Base-by-base conservation (phyloP, 2,329 filamentous ascomycete genomes). In the Orbilia javanica region DNA sequence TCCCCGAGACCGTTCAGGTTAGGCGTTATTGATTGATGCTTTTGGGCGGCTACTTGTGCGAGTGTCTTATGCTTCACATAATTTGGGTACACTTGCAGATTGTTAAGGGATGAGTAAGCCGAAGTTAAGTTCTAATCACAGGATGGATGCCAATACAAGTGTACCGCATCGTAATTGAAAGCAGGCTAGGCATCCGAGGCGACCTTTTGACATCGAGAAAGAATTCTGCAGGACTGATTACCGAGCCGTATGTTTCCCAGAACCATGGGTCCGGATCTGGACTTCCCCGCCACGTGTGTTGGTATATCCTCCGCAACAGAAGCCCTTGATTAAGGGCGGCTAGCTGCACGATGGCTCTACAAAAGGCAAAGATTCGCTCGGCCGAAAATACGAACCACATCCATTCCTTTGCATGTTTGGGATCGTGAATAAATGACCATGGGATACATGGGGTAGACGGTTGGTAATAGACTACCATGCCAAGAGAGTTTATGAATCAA, bases 1-100 rank as follows among this genome's bases (percentile, higher is more conserved):
- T 60, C 55, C 55, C 55, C 55, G 55, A 60, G 34, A 39, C 55
- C 18, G 25, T 27, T 60, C 55, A 42, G 34, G 55, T 57, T 36
- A 29, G 52, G 31, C 52, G 29, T 25, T 18, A 10, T 57, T 57
- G 29, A 3, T 55, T 18, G 52, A 36, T 39, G 36, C 11, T 39
- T 57, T 57, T n/a, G 2, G 29, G 52, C 31, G 29, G 31, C n/a
- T 39, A 11, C 8, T 25, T 57, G 31, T 55, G 15, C 52, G 39
- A 15, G 13, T 39, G 36, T 15, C 36, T 39, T 39, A 39, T 11
- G n/a, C n/a, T 3, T 5, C 36, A 15, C 29, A n/a, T n/a, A n/a
- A n/a, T n/a, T n/a, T n/a, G n/a, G 25, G 18, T 42, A 34, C 20
- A n/a, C 11, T 60, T 60, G 55, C 55, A 27, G 55, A 60, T 60